These are phyloP conservation scores for Andrographis paniculata DNA, from an alignment of 305 asterid species.

Conservation along the genomic window DNA sequence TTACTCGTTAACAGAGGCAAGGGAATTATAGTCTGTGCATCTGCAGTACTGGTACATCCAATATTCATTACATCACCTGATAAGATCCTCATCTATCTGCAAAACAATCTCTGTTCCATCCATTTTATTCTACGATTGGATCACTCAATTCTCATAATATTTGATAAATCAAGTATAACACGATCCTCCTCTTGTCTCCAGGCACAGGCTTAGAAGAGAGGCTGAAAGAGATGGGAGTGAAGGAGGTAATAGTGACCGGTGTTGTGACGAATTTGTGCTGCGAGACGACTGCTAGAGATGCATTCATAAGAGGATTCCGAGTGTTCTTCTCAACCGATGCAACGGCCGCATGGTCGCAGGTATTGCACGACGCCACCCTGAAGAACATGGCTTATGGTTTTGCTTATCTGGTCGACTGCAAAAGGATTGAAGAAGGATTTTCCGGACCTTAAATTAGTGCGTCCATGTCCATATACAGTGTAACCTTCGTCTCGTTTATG, in stretches of 20 bases:
- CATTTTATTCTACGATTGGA: too few species aligned
- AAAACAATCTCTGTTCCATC: too few species aligned
- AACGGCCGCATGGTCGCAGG: constrained; percentile 52
- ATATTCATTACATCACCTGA: too few species aligned
- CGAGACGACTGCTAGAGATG: constrained; percentile 76
- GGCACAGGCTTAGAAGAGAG: constrained; percentile 57
- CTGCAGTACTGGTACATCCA: too few species aligned
- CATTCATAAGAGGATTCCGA: constrained; percentile 56
- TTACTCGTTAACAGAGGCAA: too few species aligned
- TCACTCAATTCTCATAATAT: too few species aligned
- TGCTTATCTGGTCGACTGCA: constrained; percentile 52
- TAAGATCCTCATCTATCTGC: too few species aligned
- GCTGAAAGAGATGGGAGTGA: constrained; percentile 42
- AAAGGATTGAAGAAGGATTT: constrained; percentile 23
- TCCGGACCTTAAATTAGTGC: constrained; percentile 6
- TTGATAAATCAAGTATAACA: too few species aligned
- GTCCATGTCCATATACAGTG: too few species aligned
- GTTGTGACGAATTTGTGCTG: constrained; percentile 79
- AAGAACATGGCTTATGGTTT: constrained; percentile 82
- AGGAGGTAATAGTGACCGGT: constrained; percentile 64
- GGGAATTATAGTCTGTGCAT: too few species aligned
- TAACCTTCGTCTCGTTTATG: too few species aligned
- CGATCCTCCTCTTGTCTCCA: too few species aligned
- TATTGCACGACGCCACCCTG: constrained; percentile 59
- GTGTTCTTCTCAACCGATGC: constrained; percentile 73